Evolutionary conservation across 2,329 filamentous ascomycete genomes (phyloP).

Genomic region (Colletotrichum acutatum): DNA sequence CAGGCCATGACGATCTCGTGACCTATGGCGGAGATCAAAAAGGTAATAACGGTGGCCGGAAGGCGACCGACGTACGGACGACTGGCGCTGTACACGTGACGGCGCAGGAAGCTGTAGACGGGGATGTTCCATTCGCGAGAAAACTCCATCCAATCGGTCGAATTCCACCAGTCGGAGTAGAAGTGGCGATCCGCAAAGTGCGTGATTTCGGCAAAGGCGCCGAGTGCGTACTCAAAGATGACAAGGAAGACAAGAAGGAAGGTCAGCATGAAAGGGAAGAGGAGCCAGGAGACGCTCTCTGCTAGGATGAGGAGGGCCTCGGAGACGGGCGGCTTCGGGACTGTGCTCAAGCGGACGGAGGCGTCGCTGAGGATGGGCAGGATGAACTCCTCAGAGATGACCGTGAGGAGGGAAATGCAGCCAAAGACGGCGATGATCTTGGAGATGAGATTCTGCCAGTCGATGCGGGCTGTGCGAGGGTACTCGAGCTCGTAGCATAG

Average conservation of each 20-base stretch:
- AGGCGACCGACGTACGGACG: constrained; percentile 79
- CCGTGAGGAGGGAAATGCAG: constrained; percentile 93
- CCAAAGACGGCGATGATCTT: constrained; percentile 93
- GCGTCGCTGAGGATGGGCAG: constrained; percentile 87
- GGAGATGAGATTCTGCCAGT: constrained; percentile 83
- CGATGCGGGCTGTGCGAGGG: constrained; percentile 78
- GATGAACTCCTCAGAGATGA: constrained; percentile 95
- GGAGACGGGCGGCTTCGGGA: constrained; percentile 50
- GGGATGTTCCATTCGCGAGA: constrained; percentile 98
- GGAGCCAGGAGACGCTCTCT: constrained; percentile 88
- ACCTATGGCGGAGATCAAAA: constrained; percentile 87
- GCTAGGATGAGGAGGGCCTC: constrained; percentile 84
- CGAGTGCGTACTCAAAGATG: constrained; percentile 97
- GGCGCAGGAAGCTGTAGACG: constrained; percentile 92
- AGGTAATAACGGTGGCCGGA: constrained; percentile 88
- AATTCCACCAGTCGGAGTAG: constrained; percentile 84
- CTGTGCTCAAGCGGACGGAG: constrained; percentile 59
- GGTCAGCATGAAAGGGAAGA: constrained; percentile 97
- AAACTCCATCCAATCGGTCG: constrained; percentile 94
- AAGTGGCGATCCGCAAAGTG: constrained; percentile 94
- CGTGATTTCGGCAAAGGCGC: constrained; percentile 94
- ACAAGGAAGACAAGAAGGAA: constrained; percentile 96
- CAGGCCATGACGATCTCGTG: constrained; percentile 98
- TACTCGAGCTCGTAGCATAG: constrained; percentile 99
- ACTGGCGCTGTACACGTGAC: constrained; percentile 92